Base-by-base conservation (phyloP, 1,139 yeast genomes). In the Candida anutae region DNA sequence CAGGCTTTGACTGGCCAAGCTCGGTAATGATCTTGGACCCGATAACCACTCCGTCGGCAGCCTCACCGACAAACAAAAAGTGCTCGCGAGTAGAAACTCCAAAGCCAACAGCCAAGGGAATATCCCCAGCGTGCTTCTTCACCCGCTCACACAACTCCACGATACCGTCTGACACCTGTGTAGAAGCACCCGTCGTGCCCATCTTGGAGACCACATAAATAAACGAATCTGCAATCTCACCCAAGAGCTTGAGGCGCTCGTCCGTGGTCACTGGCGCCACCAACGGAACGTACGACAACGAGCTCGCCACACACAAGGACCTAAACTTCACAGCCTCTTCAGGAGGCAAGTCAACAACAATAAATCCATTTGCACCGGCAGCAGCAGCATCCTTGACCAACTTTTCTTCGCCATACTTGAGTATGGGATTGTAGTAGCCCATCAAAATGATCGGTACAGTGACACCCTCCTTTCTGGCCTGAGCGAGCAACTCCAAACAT, bases 341-440 rank as follows among this genome's bases (percentile, higher is more conserved):
- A 20, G 98, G 98, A 29, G 98, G 99, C 46, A 90, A 68, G 58
- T 90, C 99, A 23, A 90, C 97, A 31, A 90, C 74, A 45, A 90
- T 78, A 55, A 81, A 90, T 18, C 97, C 99, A 49, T 84, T 87
- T 28, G 90, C 98, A 37, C 99, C 99, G 2, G 90, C 95, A 16
- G 62, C 68, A 28, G 77, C 77, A 9, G 94, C 74, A 41, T 82
- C 95, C 39, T 68, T 61, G 37, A 87, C 74, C 61, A 90, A 68
- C 52, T 74, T 68, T 46, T 79, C 78, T 58, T 90, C 98, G 29
- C 97, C 98, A 51, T 80, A 90, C 44, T 73, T 80, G 55, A 85
- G 54, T 38, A 90, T 77, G 13, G 99, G 99, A 58, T 90, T 90
- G 62, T 87, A 90, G 69, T 90, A 90, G 32, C 99, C 99, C 99